A percentile compares a stretch with the other conserved stretches of the same genome.
phyloP scores from a whole-genome alignment of 192 early-diverging fungal species.

The Coemansia javaensis region DNA sequence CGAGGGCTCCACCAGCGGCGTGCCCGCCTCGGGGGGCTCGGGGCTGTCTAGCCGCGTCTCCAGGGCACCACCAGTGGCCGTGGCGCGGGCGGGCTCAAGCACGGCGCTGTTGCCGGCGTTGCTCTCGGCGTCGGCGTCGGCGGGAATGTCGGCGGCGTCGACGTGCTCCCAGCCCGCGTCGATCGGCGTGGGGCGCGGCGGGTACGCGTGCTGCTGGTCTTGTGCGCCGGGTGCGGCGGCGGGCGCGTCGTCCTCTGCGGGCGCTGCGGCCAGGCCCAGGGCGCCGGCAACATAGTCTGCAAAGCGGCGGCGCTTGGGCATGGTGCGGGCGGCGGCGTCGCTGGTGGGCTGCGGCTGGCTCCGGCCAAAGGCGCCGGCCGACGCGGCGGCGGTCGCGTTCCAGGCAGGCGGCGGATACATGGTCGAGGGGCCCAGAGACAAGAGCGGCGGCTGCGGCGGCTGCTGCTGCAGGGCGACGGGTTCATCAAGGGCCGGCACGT shows the following conservation, averaged over 20 bases:
- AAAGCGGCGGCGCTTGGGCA: conserved; percentile 7
- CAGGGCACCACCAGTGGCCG: background rate
- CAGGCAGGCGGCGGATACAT: conserved; percentile 27
- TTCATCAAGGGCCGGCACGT: background rate
- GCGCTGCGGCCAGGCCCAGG: background rate
- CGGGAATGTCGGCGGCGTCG: conserved; percentile 1
- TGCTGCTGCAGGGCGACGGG: background rate
- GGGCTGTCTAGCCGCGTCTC: background rate
- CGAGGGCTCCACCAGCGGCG: background rate
- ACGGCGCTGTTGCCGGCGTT: background rate
- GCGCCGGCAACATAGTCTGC: background rate
- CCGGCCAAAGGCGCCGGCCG: conserved; percentile 1
- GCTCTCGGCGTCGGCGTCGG: background rate
- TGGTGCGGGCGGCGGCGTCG: background rate
- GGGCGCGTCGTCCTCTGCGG: background rate
- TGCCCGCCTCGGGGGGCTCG: background rate
- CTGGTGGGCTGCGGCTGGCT: conserved; percentile 2
- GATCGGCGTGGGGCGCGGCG: conserved; percentile 33
- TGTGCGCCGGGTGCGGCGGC: too few species aligned
- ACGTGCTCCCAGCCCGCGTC: conserved; percentile 37
- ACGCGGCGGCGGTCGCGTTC: background rate
- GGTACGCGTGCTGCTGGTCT: conserved; percentile 13
- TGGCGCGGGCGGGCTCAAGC: background rate
- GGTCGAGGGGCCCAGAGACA: background rate
- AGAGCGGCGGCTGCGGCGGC: background rate